A percentile compares a stretch with the other conserved stretches of the same genome.
Evolutionary conservation across 768 basidiomycete genomes (phyloP).

Genomic region (Lentinula guzmanii): DNA sequence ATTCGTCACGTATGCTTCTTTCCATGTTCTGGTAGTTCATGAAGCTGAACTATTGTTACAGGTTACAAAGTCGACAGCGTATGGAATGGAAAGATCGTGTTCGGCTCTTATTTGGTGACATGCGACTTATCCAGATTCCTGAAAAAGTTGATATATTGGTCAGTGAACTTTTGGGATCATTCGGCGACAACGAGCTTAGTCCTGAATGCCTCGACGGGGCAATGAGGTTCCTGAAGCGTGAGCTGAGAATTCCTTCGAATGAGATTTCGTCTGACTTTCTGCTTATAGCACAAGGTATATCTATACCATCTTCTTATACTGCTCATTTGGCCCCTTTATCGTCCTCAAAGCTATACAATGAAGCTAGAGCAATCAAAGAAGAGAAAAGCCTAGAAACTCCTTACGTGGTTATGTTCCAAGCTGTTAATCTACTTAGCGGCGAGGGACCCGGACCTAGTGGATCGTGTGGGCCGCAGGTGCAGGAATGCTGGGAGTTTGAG

Average conservation of each 20-base stretch:
- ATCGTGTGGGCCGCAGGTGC: conserved; percentile 76
- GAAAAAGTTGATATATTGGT: conserved; percentile 90
- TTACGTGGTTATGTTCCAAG: conserved; percentile 98
- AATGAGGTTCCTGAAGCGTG: conserved; percentile 87
- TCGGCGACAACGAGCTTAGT: conserved; percentile 97
- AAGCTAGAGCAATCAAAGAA: conserved; percentile 62
- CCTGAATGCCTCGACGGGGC: conserved; percentile 98
- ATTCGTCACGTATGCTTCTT: conserved; percentile 73
- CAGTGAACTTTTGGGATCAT: conserved; percentile 93
- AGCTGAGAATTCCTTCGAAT: conserved; percentile 18
- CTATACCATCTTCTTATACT: conserved; percentile 94
- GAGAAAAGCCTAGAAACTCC: conserved; percentile 85
- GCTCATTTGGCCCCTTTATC: conserved; percentile 93
- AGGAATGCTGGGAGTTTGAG: conserved; percentile 97
- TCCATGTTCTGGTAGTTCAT: conserved; percentile 5
- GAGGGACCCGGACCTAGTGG: conserved; percentile 53
- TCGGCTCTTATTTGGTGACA: conserved; percentile 87
- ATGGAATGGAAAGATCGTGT: conserved; percentile 82
- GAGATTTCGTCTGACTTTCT: not conserved
- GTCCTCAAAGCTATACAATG: conserved; percentile 87
- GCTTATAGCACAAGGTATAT: conserved; percentile 77
- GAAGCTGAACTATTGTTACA: conserved; percentile 23
- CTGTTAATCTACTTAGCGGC: conserved; percentile 84
- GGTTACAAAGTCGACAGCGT: conserved; percentile 77
- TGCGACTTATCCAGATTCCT: conserved; percentile 79